phyloP scores from a whole-genome alignment of 768 basidiomycete genomes.

The Coprinopsis cinerea region DNA sequence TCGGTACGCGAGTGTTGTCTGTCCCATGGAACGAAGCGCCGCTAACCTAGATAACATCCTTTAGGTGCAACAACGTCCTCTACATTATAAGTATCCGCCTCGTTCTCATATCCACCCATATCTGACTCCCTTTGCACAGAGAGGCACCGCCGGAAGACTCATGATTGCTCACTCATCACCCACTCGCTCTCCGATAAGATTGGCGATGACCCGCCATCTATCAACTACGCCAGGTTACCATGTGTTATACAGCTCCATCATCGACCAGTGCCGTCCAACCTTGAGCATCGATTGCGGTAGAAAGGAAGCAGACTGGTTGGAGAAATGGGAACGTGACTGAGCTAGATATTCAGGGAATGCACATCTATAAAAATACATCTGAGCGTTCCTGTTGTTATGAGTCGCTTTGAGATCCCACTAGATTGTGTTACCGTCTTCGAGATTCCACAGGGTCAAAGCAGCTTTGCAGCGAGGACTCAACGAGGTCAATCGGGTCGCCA shows the following conservation, averaged over 20 bases:
- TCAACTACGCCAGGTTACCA: no score
- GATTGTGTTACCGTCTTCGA: no score
- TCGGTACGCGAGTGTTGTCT: slow-evolving; percentile 66
- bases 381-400: background rate
- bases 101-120: background rate
- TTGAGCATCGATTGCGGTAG: background rate
- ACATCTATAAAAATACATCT: background rate
- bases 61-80: slow-evolving; percentile 90
- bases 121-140: slow-evolving; percentile 45
- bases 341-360: background rate
- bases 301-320: background rate
- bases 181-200: no score
- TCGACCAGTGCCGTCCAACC: no score
- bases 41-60: slow-evolving; percentile 13
- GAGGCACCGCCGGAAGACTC: slow-evolving; percentile 63
- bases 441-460: no score
- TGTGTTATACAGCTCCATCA: no score
- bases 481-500: background rate
- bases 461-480: no score
- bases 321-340: no score
- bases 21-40: slow-evolving; percentile 3
- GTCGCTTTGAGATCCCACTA: background rate
- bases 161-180: no score
- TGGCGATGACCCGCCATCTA: no score
- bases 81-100: slow-evolving; percentile 76